Percentiles rank a stretch among this genome's conserved stretches.
Conservation (phyloP, 208 protist species). For the Angomonas ambiguus region DNA sequence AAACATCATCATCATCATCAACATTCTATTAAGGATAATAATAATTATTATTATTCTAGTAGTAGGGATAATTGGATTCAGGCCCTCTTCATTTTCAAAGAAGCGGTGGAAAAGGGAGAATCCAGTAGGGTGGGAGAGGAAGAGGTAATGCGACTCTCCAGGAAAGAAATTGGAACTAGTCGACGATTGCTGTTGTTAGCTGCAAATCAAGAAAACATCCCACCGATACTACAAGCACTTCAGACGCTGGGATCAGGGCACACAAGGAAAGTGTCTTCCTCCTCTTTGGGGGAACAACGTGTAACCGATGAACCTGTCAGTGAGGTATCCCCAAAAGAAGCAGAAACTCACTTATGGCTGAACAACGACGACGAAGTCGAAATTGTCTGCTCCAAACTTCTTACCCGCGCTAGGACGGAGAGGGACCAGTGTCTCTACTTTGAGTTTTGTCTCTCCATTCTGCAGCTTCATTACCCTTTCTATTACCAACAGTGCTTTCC, state of each 20-base stretch:
- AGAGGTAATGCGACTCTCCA: not conserved
- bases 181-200: not conserved
- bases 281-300: no score
- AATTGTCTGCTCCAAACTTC: not conserved
- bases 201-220: not conserved
- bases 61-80: not conserved
- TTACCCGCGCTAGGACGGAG: no score
- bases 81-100: not conserved
- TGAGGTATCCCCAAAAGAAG: no score
- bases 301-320: no score
- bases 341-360: no score
- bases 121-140: not conserved
- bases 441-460: not conserved
- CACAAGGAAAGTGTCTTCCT: no score
- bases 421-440: no score
- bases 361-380: not conserved
- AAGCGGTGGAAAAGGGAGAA: not conserved
- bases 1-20: no score
- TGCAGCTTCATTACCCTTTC: not conserved
- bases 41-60: no score
- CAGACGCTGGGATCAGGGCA: not conserved
- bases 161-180: not conserved
- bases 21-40: no score
- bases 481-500: not conserved
- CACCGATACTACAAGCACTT: not conserved